phyloP scores from a whole-genome alignment of 2,329 filamentous ascomycete genomes.

The Cadophora gregata region DNA sequence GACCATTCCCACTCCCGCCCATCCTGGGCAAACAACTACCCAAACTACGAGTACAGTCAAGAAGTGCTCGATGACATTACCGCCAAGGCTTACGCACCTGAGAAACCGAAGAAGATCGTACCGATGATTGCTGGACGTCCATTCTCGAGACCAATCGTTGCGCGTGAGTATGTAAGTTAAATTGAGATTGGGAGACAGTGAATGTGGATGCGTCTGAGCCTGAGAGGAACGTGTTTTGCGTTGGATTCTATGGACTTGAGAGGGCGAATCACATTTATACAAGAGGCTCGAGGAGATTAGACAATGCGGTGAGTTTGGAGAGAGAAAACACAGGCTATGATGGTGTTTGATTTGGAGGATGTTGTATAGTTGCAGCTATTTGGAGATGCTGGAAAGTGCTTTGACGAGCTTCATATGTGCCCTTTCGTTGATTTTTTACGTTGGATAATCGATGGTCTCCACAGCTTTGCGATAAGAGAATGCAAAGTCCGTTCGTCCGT shows the following conservation, averaged over 20 bases:
- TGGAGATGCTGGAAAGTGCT: not conserved
- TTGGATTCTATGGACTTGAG: not conserved
- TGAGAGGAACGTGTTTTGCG: not conserved
- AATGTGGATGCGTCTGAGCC: not conserved
- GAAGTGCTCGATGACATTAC: not conserved
- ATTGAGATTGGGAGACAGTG: not conserved
- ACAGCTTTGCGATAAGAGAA: not conserved
- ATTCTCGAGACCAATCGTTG: not conserved
- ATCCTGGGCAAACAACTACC: not conserved
- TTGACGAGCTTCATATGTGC: not conserved
- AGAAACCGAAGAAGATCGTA: slow-evolving; percentile 1
- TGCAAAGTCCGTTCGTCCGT: no score
- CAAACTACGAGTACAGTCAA: not conserved
- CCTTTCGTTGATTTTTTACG: not conserved
- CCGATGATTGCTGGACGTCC: slow-evolving; percentile 3
- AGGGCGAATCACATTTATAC: not conserved
- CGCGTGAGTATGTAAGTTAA: not conserved
- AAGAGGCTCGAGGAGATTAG: no score
- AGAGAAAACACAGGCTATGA: no score
- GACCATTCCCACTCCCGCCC: not conserved
- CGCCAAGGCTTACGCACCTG: not conserved
- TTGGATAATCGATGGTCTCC: not conserved
- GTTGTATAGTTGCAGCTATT: not conserved
- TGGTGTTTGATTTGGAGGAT: not conserved
- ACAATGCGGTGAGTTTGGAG: no score